Percentiles rank a stretch among this genome's conserved stretches.
Evolutionary conservation across 352 stramenopile genomes (phyloP).

Genomic region (Globisporangium spiculum): DNA sequence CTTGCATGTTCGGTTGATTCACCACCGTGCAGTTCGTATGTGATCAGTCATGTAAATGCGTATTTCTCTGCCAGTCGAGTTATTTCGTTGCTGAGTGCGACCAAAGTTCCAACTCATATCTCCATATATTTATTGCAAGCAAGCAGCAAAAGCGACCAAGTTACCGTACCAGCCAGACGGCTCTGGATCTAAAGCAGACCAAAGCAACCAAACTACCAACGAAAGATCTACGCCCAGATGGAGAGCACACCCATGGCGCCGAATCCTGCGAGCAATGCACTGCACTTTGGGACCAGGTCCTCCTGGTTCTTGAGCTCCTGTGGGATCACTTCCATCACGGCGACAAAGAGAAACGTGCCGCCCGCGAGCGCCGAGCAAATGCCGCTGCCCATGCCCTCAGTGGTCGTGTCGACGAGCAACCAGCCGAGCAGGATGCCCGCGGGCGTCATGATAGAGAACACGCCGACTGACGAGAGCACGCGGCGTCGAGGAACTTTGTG

Average conservation of each 20-base stretch:
- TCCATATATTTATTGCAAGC: neutral
- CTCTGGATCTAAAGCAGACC: neutral
- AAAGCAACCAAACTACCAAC: neutral
- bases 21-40: too few species aligned
- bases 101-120: neutral
- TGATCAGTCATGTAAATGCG: too few species aligned
- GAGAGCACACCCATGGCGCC: constrained; percentile 62
- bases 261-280: constrained; percentile 57
- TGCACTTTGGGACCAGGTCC: constrained; percentile 49
- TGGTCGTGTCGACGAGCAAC: constrained; percentile 40
- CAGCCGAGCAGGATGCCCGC: constrained; percentile 62
- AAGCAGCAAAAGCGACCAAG: neutral
- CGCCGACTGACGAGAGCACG: constrained; percentile 38
- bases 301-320: constrained; percentile 66
- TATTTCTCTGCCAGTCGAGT: neutral
- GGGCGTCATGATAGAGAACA: constrained; percentile 79
- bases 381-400: constrained; percentile 47
- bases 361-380: constrained; percentile 74
- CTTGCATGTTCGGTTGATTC: too few species aligned
- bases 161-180: too few species aligned
- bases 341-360: constrained; percentile 80
- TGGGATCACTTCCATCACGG: constrained; percentile 80
- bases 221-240: constrained; percentile 48
- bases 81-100: neutral
- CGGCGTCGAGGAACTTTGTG: constrained; percentile 41